These are phyloP conservation scores for Erodium maritimum DNA, from an alignment of 345 rosid genomes.

Conservation along the genomic window DNA sequence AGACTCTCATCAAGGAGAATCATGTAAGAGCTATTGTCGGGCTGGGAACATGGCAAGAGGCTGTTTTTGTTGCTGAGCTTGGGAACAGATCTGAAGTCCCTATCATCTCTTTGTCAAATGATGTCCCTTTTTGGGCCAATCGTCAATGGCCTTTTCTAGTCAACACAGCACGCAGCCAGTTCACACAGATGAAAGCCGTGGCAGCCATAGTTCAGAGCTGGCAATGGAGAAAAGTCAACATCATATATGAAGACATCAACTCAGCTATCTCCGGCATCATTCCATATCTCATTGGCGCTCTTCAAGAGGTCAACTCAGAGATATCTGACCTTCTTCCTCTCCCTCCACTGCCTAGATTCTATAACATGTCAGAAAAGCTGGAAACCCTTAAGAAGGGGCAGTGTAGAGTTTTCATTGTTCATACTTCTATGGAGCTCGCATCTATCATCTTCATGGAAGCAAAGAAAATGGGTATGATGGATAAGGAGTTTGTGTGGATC, in stretches of 20 bases:
- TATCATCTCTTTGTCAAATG: slow-evolving; percentile 16
- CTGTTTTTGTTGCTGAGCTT: slow-evolving; percentile 13
- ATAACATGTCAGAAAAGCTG: slow-evolving; percentile 6
- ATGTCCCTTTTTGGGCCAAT: slow-evolving; percentile 10
- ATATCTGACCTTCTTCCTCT: slow-evolving; percentile 11
- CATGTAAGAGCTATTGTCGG: slow-evolving; percentile 14
- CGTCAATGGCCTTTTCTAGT: slow-evolving; percentile 19
- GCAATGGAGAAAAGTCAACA: slow-evolving; percentile 18
- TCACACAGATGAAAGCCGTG: slow-evolving; percentile 13
- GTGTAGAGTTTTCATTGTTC: slow-evolving; percentile 17
- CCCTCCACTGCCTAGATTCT: not conserved
- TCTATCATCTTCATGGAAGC: slow-evolving; percentile 9
- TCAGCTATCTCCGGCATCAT: not conserved
- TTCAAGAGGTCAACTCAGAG: slow-evolving; percentile 1
- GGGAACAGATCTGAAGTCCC: slow-evolving; percentile 12
- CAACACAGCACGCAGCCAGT: slow-evolving; percentile 12
- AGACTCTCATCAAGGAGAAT: slow-evolving; percentile 9
- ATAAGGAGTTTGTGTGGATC: slow-evolving; percentile 20
- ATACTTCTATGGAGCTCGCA: slow-evolving; percentile 4
- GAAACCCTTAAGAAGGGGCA: slow-evolving; percentile 8
- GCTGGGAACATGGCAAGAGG: slow-evolving; percentile 12
- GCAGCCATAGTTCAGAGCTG: slow-evolving; percentile 17
- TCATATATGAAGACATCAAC: slow-evolving; percentile 21
- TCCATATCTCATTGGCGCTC: slow-evolving; percentile 11
- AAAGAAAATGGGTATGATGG: slow-evolving; percentile 14